Evolutionary conservation across 495 filamentous ascomycete species (phyloP), one percentile per base, ranked within the genome.

Genomic region (Lophium mytilinum): DNA sequence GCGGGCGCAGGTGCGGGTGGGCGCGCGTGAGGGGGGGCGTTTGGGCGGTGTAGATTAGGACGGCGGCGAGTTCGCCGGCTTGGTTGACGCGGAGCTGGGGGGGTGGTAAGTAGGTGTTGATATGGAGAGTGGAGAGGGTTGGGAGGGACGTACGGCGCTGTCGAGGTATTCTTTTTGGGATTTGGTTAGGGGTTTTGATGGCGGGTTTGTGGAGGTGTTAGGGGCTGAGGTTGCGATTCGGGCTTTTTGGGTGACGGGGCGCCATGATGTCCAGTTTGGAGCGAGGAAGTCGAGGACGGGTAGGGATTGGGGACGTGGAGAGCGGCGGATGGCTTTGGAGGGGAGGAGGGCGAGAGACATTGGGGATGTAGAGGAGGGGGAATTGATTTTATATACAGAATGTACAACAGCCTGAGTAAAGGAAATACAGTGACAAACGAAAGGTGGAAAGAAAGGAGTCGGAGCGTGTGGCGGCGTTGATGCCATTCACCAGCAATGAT

Each of bases 1-100:
- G 72, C 0, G 88, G 83, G 12, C 87, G 83, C 18, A 98, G 83
- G 68, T 93, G 89, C 0, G 92, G 90, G 66, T 98, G 85, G 0
- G 81, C 76, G 48, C 83, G 81, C 53, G 84, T 73, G 48, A 96
- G 71, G 37, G 82, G 71, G 34, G 88, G 86, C 0, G 85, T 71
- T 61, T 75, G 72, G 1, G 87, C 6, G 78, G 89, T 58, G 55
- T 75, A 74, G 53, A 75, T 73, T 5, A 74, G 67, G 17, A 69
- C 67, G 4, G 72, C 72, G 47, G 72, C 72, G 33, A 75, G 70
- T 47, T 75, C 72, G 62, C 72, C 72, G 24, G 72, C 72, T 47
- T 75, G 72, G 55, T 75, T 75, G 19, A 75, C 72, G 58, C 72
- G 72, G 19, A 75, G 70, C 62, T 68, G 37, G n/a, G 36, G 18